These are phyloP conservation scores for Globisporangium middletonii DNA, from an alignment of 352 stramenopile genomes.

Conservation along the genomic window DNA sequence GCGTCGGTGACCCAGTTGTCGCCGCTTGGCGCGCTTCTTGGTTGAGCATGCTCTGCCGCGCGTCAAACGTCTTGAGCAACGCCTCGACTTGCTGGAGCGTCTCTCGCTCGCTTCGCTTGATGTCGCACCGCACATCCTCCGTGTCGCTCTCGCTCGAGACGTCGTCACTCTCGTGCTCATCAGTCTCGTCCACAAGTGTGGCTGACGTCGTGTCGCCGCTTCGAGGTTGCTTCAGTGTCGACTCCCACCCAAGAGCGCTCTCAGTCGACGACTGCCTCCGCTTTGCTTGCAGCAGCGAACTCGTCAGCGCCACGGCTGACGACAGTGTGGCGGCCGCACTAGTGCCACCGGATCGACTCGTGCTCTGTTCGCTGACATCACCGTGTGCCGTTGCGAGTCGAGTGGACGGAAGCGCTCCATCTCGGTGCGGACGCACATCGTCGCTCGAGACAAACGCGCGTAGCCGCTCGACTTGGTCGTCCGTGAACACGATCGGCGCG, in stretches of 20 bases:
- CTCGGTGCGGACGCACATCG: not conserved
- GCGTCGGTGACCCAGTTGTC: not conserved
- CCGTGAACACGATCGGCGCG: conserved; percentile 16
- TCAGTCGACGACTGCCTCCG: conserved; percentile 1
- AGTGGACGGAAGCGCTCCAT: not conserved
- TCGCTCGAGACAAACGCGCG: conserved; percentile 28
- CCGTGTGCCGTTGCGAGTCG: too few relatives aligned
- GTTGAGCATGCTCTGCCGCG: conserved; percentile 14
- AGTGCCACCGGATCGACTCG: too few relatives aligned
- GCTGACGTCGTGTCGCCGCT: not conserved
- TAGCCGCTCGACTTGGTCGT: conserved; percentile 24
- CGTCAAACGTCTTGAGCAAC: conserved; percentile 29
- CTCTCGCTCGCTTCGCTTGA: conserved; percentile 41
- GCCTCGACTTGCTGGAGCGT: conserved; percentile 43
- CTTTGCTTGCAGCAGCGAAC: not conserved
- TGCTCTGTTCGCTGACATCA: too few relatives aligned
- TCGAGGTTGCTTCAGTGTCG: not conserved
- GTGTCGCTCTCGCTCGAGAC: conserved; percentile 12
- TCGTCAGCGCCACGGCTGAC: not conserved
- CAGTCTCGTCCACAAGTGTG: not conserved
- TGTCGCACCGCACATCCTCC: conserved; percentile 19
- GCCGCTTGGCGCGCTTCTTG: not conserved
- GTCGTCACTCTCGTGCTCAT: conserved; percentile 17
- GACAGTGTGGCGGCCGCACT: too few relatives aligned
- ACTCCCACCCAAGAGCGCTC: not conserved